phyloP scores from a whole-genome alignment of 805 yeast species.

The Candida ponderosae region DNA sequence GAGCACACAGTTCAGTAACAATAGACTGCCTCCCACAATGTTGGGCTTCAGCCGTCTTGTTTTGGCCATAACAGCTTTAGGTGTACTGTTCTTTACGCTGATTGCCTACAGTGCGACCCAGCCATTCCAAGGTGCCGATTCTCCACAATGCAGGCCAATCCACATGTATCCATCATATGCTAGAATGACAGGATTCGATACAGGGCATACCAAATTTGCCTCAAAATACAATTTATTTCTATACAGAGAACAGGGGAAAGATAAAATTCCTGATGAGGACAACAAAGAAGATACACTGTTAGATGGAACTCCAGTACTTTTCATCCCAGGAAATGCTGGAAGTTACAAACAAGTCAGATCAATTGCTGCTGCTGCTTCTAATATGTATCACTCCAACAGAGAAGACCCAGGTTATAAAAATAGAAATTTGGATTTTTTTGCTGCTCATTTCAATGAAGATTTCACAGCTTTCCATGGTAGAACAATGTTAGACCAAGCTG shows the following conservation, averaged over 20 bases:
- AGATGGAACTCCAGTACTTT: slow-evolving; percentile 80
- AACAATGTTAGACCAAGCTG: slow-evolving; percentile 90
- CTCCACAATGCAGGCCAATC: slow-evolving; percentile 54
- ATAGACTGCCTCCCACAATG: too few species aligned
- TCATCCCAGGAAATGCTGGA: slow-evolving; percentile 98
- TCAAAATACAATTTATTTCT: slow-evolving; percentile 77
- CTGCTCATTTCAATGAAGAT: slow-evolving; percentile 94
- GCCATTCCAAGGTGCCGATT: slow-evolving; percentile 32
- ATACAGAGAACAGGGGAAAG: slow-evolving; percentile 77
- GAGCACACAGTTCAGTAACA: too few species aligned
- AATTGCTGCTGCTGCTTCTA: slow-evolving; percentile 77
- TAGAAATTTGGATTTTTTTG: slow-evolving; percentile 68
- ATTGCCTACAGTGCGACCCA: slow-evolving; percentile 5
- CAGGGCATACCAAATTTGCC: slow-evolving; percentile 60
- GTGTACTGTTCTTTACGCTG: too few species aligned
- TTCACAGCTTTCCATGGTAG: slow-evolving; percentile 94
- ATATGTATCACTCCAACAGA: slow-evolving; percentile 34
- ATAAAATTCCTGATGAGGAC: slow-evolving; percentile 40
- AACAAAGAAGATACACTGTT: slow-evolving; percentile 24
- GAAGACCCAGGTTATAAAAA: slow-evolving; percentile 20
- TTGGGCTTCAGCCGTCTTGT: too few species aligned
- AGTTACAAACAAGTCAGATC: slow-evolving; percentile 85
- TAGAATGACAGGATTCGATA: slow-evolving; percentile 63
- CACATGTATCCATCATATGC: slow-evolving; percentile 85
- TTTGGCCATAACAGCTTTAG: too few species aligned